Conservation (phyloP, 768 basidiomycete genomes). For the Pholiota microspora region DNA sequence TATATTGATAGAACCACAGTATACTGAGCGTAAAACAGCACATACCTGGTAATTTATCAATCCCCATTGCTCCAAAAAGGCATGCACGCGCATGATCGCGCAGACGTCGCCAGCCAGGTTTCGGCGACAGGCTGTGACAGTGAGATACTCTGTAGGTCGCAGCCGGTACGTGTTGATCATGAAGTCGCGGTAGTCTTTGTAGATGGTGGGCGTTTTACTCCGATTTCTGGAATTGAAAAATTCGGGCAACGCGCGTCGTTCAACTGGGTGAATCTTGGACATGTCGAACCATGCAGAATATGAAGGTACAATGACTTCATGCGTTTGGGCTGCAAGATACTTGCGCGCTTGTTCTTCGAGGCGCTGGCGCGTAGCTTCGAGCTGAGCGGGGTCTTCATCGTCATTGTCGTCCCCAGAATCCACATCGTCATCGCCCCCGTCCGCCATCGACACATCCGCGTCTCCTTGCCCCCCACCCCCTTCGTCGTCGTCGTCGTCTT, state of each 20-base stretch:
- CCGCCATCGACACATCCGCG: constrained; percentile 69
- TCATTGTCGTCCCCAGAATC: constrained; percentile 82
- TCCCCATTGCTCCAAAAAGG: constrained; percentile 99
- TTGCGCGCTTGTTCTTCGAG: constrained; percentile 88
- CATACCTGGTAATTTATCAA: constrained; percentile 96
- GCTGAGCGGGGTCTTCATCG: constrained; percentile 81
- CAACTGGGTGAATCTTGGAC: constrained; percentile 89
- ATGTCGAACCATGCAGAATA: constrained; percentile 99
- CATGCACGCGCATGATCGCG: constrained; percentile 98
- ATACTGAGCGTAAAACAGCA: constrained; percentile 3
- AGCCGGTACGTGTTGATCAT: constrained; percentile 99
- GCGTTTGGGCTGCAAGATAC: constrained; percentile 95
- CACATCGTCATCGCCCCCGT: constrained; percentile 70
- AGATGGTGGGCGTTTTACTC: constrained; percentile 93
- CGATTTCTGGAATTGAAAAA: constrained; percentile 97
- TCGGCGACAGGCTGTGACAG: constrained; percentile 93
- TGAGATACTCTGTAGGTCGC: constrained; percentile 92
- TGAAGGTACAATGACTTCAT: constrained; percentile 95
- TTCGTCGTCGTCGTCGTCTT: constrained; percentile 60
- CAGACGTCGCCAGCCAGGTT: constrained; percentile 98
- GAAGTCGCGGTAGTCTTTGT: constrained; percentile 99
- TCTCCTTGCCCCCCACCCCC: constrained; percentile 31
- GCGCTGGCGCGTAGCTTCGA: constrained; percentile 74
- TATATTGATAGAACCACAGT: constrained; percentile 7
- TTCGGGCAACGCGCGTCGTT: constrained; percentile 90